Evolutionary conservation across 805 yeast species (phyloP), one percentile per base, ranked within the genome.

Genomic region (Candida methanosorbosa): DNA sequence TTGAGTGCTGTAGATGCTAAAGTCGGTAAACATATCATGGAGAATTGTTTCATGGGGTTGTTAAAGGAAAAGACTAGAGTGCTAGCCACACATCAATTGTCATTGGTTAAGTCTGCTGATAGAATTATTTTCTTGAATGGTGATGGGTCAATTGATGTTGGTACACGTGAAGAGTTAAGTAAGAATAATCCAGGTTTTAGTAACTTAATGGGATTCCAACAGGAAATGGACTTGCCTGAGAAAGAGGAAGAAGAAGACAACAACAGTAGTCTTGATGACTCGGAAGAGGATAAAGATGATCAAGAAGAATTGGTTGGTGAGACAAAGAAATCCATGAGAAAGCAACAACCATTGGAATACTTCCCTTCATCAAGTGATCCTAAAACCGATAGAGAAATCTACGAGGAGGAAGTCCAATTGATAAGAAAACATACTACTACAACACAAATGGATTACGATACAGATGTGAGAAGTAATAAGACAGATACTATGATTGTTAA

Each of bases 1-100:
- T 64, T 84, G 38, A 75, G 84, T 59, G 94, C 94, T 5, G 94
- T 84, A 7, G 94, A 84, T 56, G 86, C 90, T 22, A 76, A 83
- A 48, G 94, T 83, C 30, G 94, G 92, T n/a, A 72, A 72, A 37
- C 86, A 78, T 46, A 81, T 84, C 34, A 73, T 83, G 70, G 68
- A 74, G 21, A 64, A 75, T 20, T 85, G 94, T 58, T 57, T 85
- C 28, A 43, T 68, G 37, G 85, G 81, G 0, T 39, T 72, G 11
- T 49, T 85, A 39, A 57, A 57, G 24, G 56, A 57, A 14, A 75
- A 71, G 45, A 85, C 95, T 0, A 64, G 88, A 42, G 47, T 86
- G 8, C 62, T 85, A 44, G 92, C 92, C 2, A 85, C 95, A 0
- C 95, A 85, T 54, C 94, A 86, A 52, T 58, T 84, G 31, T 72